phyloP scores from a whole-genome alignment of 108 stramenopile genomes.

The Cyclotella kingstonii region DNA sequence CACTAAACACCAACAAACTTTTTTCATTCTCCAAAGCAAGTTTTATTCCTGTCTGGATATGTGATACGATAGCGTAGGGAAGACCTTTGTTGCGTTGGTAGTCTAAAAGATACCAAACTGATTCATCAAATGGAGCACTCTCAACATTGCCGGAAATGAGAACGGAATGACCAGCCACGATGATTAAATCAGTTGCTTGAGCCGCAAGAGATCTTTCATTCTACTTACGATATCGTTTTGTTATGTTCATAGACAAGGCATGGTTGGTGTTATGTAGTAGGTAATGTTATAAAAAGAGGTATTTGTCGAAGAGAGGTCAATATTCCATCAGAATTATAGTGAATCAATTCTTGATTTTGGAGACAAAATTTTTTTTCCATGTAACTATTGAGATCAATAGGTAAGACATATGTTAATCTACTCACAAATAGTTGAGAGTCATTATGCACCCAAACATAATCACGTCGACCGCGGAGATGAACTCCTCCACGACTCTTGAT shows the following conservation, averaged over 20 bases:
- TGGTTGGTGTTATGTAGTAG: not conserved
- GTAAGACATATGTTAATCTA: not conserved
- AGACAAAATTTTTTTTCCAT: not conserved
- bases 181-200: constrained; percentile 66
- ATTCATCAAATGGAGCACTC: constrained; percentile 71
- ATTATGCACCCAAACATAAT: constrained; percentile 25
- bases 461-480: constrained; percentile 13
- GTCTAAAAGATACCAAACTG: constrained; percentile 88
- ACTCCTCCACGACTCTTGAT: not conserved
- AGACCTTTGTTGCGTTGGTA: constrained; percentile 88
- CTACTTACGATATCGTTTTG: constrained; percentile 14
- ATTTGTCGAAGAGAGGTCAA: no score
- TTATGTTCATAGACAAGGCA: not conserved
- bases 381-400: not conserved
- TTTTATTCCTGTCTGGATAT: constrained; percentile 85
- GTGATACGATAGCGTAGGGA: constrained; percentile 85
- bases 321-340: not conserved
- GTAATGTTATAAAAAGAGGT: not conserved
- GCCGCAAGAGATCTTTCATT: constrained; percentile 41
- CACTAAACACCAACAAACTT: constrained; percentile 88
- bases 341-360: not conserved
- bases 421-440: constrained; percentile 28
- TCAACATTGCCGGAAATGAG: constrained; percentile 60
- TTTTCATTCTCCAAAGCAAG: constrained; percentile 68
- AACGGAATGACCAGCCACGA: constrained; percentile 86